Base-by-base conservation (phyloP, 2,329 filamentous ascomycete species). In the Aspergillus sp. region DNA sequence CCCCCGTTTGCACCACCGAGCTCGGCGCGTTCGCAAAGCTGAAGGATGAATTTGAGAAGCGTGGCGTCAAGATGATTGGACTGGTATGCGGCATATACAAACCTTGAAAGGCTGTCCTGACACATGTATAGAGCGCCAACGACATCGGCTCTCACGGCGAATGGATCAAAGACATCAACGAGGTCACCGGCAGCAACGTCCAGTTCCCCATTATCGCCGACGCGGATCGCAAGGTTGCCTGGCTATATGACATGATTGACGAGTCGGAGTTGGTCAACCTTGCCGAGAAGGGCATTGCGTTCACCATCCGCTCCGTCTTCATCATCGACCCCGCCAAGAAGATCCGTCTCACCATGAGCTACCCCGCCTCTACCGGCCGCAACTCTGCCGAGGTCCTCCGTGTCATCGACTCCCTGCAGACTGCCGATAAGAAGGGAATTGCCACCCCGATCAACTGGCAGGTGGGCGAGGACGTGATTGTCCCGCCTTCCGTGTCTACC, bases 241-340 rank as follows among this genome's bases (percentile, higher is more conserved):
- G 86, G 73, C 80, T 86, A 65, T 93, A 92, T 78, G 90, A 93
- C 81, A 93, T 93, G 91, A 83, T 93, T 72, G 90, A 93, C 81
- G 85, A 91, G 81, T 89, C 92, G 78, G 91, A 93, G 78, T 86
- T 88, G 72, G 91, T 88, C 82, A 93, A 93, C 80, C 89, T 93
- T 61, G 90, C 93, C 77, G 79, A 85, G 73, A 92, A 92, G 85
- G 90, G 90, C 63, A 66, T 72, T 66, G 64, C 93, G 60, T 94
- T 96, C 82, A 97, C 93, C 71, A 96, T 97, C 81, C 92, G 93
- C 73, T 92, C 91, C 71, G 93, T 97, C 76, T 97, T 96, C 85
- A 85, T 97, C 81, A 95, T 97, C 78, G 93, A 97, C 83, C 93
- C 93, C 67, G 88, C 87, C 80, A 97, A 96, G 89, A 94, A 90